Conservation (phyloP, 2,329 filamentous ascomycete genomes). For the Botrytis byssoidea region DNA sequence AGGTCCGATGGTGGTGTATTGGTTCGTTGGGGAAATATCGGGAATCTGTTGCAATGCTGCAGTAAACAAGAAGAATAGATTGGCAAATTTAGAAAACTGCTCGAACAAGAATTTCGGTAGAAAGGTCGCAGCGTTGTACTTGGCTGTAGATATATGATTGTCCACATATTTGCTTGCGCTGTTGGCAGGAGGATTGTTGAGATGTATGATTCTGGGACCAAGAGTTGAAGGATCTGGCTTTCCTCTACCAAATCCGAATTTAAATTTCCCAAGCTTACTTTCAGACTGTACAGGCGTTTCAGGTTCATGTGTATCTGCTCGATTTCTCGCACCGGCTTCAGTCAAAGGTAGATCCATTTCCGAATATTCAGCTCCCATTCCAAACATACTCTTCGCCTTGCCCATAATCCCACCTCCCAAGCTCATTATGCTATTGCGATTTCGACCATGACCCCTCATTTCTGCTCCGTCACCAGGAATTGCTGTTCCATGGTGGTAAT, state of each 20-base stretch:
- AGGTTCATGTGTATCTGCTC: constrained; percentile 44
- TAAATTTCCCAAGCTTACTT: constrained; percentile 75
- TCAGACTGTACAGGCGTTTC: constrained; percentile 44
- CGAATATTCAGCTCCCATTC: constrained; percentile 83
- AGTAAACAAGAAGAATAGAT: constrained; percentile 98
- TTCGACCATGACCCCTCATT: constrained; percentile 56
- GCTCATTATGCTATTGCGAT: constrained; percentile 84
- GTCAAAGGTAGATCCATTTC: constrained; percentile 98
- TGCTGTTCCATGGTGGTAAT: constrained; percentile 74
- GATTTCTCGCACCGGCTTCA: constrained; percentile 59
- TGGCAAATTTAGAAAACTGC: constrained; percentile 99
- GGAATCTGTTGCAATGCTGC: constrained; percentile 93
- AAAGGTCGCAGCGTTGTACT: constrained; percentile 94
- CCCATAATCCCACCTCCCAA: constrained; percentile 86
- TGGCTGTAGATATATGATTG: constrained; percentile 96
- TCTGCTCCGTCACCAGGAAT: constrained; percentile 56
- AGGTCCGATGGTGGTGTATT: constrained; percentile 95
- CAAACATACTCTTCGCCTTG: constrained; percentile 83
- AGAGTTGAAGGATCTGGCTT: constrained; percentile 88
- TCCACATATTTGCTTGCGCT: constrained; percentile 84
- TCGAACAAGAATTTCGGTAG: constrained; percentile 96
- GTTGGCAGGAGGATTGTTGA: constrained; percentile 96
- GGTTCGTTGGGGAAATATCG: constrained; percentile 89
- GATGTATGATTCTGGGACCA: constrained; percentile 86
- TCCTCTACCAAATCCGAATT: constrained; percentile 82